phyloP scores from a whole-genome alignment of 306 rosid genomes.

The Casuarina glauca region DNA sequence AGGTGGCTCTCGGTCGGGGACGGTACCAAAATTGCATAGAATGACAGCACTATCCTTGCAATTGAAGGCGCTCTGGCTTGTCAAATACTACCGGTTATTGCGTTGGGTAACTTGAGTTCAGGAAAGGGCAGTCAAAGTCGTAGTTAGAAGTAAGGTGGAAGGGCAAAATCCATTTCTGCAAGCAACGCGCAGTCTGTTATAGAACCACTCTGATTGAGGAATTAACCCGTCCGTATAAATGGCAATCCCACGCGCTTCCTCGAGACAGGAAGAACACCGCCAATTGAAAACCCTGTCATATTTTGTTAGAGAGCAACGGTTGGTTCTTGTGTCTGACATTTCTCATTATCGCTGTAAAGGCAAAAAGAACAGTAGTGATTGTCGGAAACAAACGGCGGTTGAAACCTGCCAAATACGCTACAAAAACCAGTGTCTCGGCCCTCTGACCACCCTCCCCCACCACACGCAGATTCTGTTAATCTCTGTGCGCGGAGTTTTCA shows the following conservation, averaged over 20 bases:
- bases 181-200: not conserved
- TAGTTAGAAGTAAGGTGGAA: not conserved
- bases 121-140: not conserved
- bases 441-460: too few relatives aligned
- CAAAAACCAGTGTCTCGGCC: not conserved
- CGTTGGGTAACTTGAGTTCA: not conserved
- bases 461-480: not conserved
- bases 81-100: not conserved
- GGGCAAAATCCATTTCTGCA: not conserved
- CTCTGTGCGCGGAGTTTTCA: not conserved
- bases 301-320: too few relatives aligned
- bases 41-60: not conserved
- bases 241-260: not conserved
- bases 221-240: not conserved
- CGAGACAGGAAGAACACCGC: not conserved
- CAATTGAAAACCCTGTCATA: too few relatives aligned
- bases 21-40: not conserved
- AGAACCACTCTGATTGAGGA: not conserved
- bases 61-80: not conserved
- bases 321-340: not conserved
- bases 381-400: slow-evolving; percentile 17
- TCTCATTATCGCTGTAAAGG: not conserved
- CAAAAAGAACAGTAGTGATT: not conserved
- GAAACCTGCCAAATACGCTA: slow-evolving; percentile 6
- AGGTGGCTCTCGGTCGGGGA: too few relatives aligned